Base-by-base conservation (phyloP, 2,329 filamentous ascomycete genomes). In the Colletotrichum somersetense region DNA sequence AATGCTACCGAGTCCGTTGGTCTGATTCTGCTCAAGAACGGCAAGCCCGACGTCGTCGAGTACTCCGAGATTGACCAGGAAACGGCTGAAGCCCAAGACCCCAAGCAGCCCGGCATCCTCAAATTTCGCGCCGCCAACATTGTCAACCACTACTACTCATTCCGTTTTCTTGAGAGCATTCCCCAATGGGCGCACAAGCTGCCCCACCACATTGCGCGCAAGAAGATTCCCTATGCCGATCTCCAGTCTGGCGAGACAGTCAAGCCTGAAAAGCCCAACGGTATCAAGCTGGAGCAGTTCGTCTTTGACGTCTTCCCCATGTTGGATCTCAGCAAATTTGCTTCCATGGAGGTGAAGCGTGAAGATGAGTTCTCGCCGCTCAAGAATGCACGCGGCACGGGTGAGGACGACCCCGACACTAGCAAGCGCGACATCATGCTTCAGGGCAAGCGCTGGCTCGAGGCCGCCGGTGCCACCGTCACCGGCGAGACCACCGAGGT, bases 131-230 rank as follows among this genome's bases (percentile, higher is more conserved):
- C 96, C 70, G 96, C 96, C 79, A 99, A 99, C 87, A 99, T 99
- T 77, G 96, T 99, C 85, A 99, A 99, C 88, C 96, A 99, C 88
- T 99, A 98, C 89, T 99, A 99, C 87, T 97, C 94, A 58, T 96
- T 95, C 87, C 86, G 89, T 76, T 98, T 98, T 89, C 89, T 99
- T 61, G 93, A 97, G 82, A 92, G 90, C 75, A 97, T 98, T 77
- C 95, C 96, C 70, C 85, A 91, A 77, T 98, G 94, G 93, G 91
- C 90, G 23, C 88, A 95, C 84, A 91, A 92, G 82, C 89, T 99
- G 64, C 96, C 96, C 20, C 96, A 98, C 83, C 96, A 99, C 86
- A 91, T 99, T 74, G 96, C 96, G 56, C 91, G 93, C 82, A 99
- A 99, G 92, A 99, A 99, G 93, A 99, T 99, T 74, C 95, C 96